Percentiles rank a stretch among this genome's conserved stretches.
These are phyloP conservation scores for Tetracladium maxilliforme DNA, from an alignment of 2,329 filamentous ascomycete species.

Conservation along the genomic window DNA sequence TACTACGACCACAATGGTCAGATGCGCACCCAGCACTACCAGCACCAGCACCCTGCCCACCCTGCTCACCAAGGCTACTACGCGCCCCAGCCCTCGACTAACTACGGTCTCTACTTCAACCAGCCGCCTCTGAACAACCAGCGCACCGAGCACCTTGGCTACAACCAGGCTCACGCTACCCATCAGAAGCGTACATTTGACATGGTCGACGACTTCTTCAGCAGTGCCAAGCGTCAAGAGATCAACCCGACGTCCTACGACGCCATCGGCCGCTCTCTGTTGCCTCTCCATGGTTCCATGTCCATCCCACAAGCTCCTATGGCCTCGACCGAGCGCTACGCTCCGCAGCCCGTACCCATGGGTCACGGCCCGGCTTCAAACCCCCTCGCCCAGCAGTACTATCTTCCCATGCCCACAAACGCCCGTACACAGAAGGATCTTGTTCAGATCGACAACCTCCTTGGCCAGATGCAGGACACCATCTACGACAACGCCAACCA, in stretches of 20 bases:
- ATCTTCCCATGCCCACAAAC: conserved; percentile 74
- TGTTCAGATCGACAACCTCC: conserved; percentile 82
- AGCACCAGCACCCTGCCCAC: conserved; percentile 37
- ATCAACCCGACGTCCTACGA: conserved; percentile 83
- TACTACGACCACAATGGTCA: conserved; percentile 48
- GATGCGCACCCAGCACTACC: conserved; percentile 38
- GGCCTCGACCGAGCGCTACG: conserved; percentile 38
- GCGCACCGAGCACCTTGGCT: too few relatives aligned
- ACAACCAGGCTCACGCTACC: too few relatives aligned
- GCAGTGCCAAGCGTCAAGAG: conserved; percentile 78
- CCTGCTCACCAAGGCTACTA: conserved; percentile 32
- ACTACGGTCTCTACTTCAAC: too few relatives aligned
- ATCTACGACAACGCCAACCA: conserved; percentile 88
- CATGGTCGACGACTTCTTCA: conserved; percentile 86
- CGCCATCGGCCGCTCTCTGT: conserved; percentile 77
- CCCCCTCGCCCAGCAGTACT: conserved; percentile 60
- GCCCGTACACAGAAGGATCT: conserved; percentile 88
- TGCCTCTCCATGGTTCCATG: conserved; percentile 67
- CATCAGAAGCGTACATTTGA: conserved; percentile 80
- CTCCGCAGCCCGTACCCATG: conserved; percentile 32
- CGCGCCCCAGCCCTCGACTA: conserved; percentile 32
- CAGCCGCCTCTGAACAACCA: too few relatives aligned
- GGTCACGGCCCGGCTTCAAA: conserved; percentile 33
- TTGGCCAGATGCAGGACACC: conserved; percentile 91
- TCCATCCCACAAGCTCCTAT: conserved; percentile 45